phyloP scores from a whole-genome alignment of 1,284 basidiomycete species.

The Ceratobasidium sp. region DNA sequence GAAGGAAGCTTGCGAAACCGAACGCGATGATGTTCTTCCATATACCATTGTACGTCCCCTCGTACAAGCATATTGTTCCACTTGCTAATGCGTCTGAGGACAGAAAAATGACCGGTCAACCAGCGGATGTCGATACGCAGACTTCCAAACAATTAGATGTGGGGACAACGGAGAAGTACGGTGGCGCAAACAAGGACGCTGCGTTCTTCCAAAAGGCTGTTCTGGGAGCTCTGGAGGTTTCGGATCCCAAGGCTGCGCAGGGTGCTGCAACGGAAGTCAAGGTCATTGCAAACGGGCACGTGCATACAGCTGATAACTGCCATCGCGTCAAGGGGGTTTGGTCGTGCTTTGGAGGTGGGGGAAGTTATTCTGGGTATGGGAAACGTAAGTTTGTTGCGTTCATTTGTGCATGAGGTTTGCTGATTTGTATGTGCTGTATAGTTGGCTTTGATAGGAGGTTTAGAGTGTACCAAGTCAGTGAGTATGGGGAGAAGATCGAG shows the following conservation, averaged over 20 bases:
- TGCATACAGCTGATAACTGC: slow-evolving; percentile 89
- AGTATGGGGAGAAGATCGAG: slow-evolving; percentile 88
- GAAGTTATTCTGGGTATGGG: slow-evolving; percentile 83
- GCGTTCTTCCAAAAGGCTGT: slow-evolving; percentile 86
- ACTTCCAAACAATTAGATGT: slow-evolving; percentile 72
- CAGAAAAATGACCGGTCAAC: slow-evolving; percentile 70
- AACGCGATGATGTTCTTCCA: slow-evolving; percentile 97
- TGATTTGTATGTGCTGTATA: slow-evolving; percentile 49
- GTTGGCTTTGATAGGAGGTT: slow-evolving; percentile 85
- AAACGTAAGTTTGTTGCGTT: slow-evolving; percentile 66
- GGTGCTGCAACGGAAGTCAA: slow-evolving; percentile 75
- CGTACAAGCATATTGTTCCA: slow-evolving; percentile 7
- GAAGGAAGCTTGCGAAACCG: slow-evolving; percentile 78
- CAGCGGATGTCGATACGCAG: slow-evolving; percentile 66
- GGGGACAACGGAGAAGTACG: slow-evolving; percentile 57
- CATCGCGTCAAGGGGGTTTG: slow-evolving; percentile 84
- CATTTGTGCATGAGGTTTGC: neutral
- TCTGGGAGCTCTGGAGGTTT: slow-evolving; percentile 59
- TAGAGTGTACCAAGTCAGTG: slow-evolving; percentile 82
- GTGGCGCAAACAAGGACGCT: slow-evolving; percentile 58
- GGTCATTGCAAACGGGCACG: slow-evolving; percentile 87
- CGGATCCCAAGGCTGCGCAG: slow-evolving; percentile 66
- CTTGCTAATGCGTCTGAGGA: neutral
- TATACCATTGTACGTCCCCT: slow-evolving; percentile 79
- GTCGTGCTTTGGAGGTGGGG: slow-evolving; percentile 95